phyloP scores from a whole-genome alignment of 2,329 filamentous ascomycete genomes.

The Plectosphaerella plurivora region DNA sequence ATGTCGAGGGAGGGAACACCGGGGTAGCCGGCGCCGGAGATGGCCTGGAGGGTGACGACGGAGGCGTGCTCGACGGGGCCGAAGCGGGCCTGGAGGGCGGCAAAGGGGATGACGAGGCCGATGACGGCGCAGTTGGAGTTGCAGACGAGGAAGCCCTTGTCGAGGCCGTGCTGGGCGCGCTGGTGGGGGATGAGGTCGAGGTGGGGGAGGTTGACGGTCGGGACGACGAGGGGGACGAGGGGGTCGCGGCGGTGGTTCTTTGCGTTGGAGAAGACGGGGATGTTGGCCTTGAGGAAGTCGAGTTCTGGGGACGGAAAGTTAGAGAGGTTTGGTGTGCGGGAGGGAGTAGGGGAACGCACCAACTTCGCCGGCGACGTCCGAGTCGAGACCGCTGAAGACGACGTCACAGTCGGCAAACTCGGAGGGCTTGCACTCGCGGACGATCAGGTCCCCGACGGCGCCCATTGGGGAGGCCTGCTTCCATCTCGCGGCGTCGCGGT shows the following conservation, averaged over 20 bases:
- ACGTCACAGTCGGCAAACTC: conserved; percentile 89
- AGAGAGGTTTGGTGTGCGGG: neutral
- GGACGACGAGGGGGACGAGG: conserved; percentile 86
- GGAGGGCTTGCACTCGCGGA: conserved; percentile 77
- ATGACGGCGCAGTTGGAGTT: conserved; percentile 99
- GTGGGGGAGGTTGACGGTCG: conserved; percentile 88
- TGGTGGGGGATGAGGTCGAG: conserved; percentile 88
- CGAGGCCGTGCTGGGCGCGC: conserved; percentile 63
- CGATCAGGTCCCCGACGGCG: conserved; percentile 72
- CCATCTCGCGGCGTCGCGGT: conserved; percentile 91
- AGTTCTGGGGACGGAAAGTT: conserved; percentile 56
- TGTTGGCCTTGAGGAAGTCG: conserved; percentile 82
- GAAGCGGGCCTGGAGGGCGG: conserved; percentile 81
- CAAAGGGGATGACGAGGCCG: conserved; percentile 90
- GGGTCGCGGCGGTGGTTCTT: conserved; percentile 95
- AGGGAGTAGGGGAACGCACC: conserved; percentile 51
- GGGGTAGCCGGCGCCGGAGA: conserved; percentile 88
- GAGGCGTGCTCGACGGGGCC: conserved; percentile 71
- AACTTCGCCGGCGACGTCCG: conserved; percentile 86
- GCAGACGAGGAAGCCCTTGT: conserved; percentile 90
- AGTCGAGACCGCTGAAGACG: conserved; percentile 88
- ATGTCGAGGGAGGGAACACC: conserved; percentile 93
- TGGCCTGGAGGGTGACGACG: conserved; percentile 91
- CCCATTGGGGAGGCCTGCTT: conserved; percentile 87
- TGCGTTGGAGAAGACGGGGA: conserved; percentile 94